Evolutionary conservation across 2,329 filamentous ascomycete genomes (phyloP).

Genomic region (Rutstroemia sydowiana): DNA sequence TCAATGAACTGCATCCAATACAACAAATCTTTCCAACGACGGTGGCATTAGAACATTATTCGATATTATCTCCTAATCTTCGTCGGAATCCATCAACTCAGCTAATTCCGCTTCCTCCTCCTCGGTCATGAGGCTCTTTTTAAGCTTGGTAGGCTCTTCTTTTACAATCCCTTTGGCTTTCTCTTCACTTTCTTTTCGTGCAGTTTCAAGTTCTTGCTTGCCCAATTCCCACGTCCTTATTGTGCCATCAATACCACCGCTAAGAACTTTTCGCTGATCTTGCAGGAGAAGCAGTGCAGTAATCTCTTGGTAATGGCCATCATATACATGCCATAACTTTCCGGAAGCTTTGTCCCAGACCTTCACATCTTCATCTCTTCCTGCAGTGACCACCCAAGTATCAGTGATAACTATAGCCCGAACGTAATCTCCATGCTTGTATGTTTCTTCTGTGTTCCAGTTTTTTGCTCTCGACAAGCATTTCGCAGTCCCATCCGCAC

Average conservation of each 20-base stretch:
- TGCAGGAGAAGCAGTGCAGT: constrained; percentile 65
- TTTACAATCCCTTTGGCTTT: constrained; percentile 37
- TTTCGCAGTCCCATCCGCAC: constrained; percentile 81
- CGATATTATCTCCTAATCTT: constrained; percentile 37
- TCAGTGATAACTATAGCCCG: constrained; percentile 70
- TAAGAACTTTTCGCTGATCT: constrained; percentile 53
- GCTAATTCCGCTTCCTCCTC: constrained; percentile 92
- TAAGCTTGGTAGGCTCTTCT: constrained; percentile 36
- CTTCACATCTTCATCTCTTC: constrained; percentile 84
- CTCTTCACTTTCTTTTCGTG: constrained; percentile 42
- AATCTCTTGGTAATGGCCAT: constrained; percentile 89
- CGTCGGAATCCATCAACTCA: constrained; percentile 72
- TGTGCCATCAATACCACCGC: constrained; percentile 85
- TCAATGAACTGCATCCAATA: background rate
- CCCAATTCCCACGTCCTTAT: constrained; percentile 75
- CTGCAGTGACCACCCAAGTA: constrained; percentile 77
- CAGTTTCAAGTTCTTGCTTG: constrained; percentile 50
- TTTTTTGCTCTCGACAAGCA: constrained; percentile 62
- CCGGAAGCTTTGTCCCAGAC: constrained; percentile 76
- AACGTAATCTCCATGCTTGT: constrained; percentile 84
- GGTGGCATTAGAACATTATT: background rate
- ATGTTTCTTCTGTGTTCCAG: constrained; percentile 65
- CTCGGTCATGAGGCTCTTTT: constrained; percentile 59
- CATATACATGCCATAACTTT: constrained; percentile 64
- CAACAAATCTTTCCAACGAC: no score